These are phyloP conservation scores for Echinochloa phyllopogon DNA, from an alignment of 176 grass and related monocot species.

Conservation along the genomic window DNA sequence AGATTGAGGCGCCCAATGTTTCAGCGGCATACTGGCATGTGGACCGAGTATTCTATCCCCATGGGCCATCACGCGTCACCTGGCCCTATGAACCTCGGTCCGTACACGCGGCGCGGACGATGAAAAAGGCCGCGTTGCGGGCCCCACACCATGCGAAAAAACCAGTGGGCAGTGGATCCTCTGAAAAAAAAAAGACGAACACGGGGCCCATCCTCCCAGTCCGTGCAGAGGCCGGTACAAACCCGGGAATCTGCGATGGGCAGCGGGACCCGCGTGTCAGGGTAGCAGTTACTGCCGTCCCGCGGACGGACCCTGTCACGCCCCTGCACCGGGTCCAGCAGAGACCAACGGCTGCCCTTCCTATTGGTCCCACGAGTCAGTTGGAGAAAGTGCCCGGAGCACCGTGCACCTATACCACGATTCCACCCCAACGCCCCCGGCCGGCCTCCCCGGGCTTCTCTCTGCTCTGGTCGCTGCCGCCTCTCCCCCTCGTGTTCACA, in stretches of 20 bases:
- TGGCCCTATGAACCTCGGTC: not conserved
- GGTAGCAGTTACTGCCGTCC: constrained; percentile 44
- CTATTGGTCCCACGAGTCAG: not conserved
- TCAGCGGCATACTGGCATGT: not conserved
- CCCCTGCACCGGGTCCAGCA: not conserved
- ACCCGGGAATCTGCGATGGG: not conserved
- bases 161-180: too few species aligned
- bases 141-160: not conserved
- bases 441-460: not conserved
- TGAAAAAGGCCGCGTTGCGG: not conserved
- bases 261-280: not conserved
- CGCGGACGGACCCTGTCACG: not conserved
- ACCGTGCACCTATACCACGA: not conserved
- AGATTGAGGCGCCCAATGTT: not conserved
- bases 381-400: rapidly evolving
- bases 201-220: not conserved
- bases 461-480: constrained; percentile 7
- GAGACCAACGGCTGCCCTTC: not conserved
- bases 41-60: not conserved
- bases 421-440: not conserved
- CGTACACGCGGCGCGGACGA: constrained; percentile 9
- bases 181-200: too few species aligned
- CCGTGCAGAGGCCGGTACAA: not conserved
- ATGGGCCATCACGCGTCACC: not conserved
- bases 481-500: constrained; percentile 29